Evolutionary conservation across 148 eudicot genomes (phyloP).

Genomic region (Rhododendron williamsianum): DNA sequence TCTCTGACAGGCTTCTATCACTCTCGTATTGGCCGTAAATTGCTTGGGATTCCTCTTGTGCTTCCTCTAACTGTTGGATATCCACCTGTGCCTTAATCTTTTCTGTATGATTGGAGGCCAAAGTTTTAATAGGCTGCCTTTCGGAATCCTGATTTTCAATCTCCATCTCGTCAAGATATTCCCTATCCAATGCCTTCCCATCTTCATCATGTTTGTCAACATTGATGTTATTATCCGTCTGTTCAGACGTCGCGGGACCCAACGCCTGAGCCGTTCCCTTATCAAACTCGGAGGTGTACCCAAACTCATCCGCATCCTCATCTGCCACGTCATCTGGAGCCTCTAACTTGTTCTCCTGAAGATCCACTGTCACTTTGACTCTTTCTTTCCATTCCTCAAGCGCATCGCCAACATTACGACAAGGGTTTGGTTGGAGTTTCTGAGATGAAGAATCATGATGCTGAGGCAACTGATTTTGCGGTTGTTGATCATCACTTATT

Average conservation of each 20-base stretch:
- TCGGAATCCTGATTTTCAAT: constrained; percentile 34
- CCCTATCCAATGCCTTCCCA: constrained; percentile 17
- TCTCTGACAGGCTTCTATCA: constrained; percentile 33
- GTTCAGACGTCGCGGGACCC: constrained; percentile 85
- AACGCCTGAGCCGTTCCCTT: constrained; percentile 82
- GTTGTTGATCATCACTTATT: constrained; percentile 40
- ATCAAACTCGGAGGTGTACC: constrained; percentile 68
- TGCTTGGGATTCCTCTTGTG: constrained; percentile 30
- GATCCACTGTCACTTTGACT: constrained; percentile 70
- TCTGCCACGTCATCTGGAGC: constrained; percentile 46
- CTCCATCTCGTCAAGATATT: constrained; percentile 38
- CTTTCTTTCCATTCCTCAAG: constrained; percentile 94
- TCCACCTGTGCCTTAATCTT: constrained; percentile 30
- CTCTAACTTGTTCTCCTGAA: constrained; percentile 38
- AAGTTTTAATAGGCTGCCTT: constrained; percentile 22
- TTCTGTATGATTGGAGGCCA: constrained; percentile 24
- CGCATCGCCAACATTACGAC: constrained; percentile 76
- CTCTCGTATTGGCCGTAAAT: constrained; percentile 12
- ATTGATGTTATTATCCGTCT: constrained; percentile 41
- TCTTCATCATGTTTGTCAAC: constrained; percentile 53
- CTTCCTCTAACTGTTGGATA: constrained; percentile 23
- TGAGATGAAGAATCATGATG: constrained; percentile 34
- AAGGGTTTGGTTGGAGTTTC: constrained; percentile 75
- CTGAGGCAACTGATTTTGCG: constrained; percentile 42
- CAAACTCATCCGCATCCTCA: constrained; percentile 66